Conservation (phyloP, 2,329 filamentous ascomycete genomes). For the Exophiala sp. region DNA sequence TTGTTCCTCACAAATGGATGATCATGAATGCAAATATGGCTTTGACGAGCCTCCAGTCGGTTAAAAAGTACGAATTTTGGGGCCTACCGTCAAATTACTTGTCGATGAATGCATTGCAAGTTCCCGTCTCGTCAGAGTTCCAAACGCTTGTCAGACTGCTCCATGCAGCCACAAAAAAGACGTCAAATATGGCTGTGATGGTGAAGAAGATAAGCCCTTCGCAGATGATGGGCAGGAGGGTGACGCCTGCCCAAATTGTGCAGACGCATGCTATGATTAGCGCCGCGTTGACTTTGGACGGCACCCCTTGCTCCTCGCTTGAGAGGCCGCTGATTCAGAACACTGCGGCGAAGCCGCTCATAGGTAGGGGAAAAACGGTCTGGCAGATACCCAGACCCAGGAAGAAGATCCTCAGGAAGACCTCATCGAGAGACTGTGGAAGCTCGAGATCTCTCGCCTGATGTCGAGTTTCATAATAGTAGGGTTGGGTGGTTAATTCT, state of each 20-base stretch:
- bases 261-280: conserved; percentile 14
- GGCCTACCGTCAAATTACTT: conserved; percentile 12
- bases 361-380: conserved; percentile 10
- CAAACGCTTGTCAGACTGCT: conserved; percentile 17
- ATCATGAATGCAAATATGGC: conserved; percentile 24
- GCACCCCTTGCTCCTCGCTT: conserved; percentile 15
- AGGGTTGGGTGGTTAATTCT: neutral
- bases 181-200: conserved; percentile 8
- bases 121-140: conserved; percentile 16
- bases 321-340: conserved; percentile 18
- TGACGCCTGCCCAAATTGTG: conserved; percentile 14
- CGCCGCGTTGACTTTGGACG: conserved; percentile 12
- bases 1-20: conserved; percentile 17
- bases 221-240: conserved; percentile 18
- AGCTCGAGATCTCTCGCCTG: conserved; percentile 21
- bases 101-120: conserved; percentile 11
- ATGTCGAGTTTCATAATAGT: conserved; percentile 18
- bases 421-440: conserved; percentile 17
- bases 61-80: conserved; percentile 8
- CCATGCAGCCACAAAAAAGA: conserved; percentile 16
- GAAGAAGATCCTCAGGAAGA: conserved; percentile 19
- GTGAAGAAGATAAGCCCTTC: conserved; percentile 20
- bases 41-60: conserved; percentile 21
- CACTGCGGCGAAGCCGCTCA: conserved; percentile 19
- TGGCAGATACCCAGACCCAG: conserved; percentile 13